Base-by-base conservation (phyloP, 1,284 basidiomycete species). In the Malassezia dermatis region DNA sequence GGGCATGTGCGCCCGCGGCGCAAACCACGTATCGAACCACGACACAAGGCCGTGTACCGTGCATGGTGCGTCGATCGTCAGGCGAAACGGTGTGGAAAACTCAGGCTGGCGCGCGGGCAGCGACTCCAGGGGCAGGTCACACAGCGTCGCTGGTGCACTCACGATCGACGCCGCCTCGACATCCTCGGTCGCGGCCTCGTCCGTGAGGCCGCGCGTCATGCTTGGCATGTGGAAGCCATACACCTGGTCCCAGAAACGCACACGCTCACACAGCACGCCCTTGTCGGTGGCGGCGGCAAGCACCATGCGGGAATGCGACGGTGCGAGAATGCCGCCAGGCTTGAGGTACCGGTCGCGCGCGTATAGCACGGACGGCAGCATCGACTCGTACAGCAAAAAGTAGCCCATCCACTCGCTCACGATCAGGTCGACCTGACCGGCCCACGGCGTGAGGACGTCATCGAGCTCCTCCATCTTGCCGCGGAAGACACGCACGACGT, bases 341-440 rank as follows among this genome's bases (percentile, higher is more conserved):
- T 83, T 81, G 12, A 96, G 79, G 77, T 89, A 95, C 15, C 84
- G 81, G 72, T 94, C 88, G 23, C 90, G 81, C 0, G 91, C 91
- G 53, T 79, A 78, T 10, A 98, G 78, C 6, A 96, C 93, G 0
- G 89, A 94, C 74, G 95, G 91, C 23, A 96, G 81, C 93, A 96
- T 96, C 42, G 86, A 88, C 76, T 98, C 93, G 76, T 96, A 96
- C 21, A 94, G 80, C 23, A 75, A 61, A 39, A 68, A 73, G 60
- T 69, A 75, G 53, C 62, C 69, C 93, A 96, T 96, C 93, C 93
- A 98, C 76, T 98, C 93, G 27, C 87, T 90, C 47, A 96, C 80
- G 71, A 98, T 89, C 48, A 96, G 81, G 73, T 96, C 91, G 31
- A 96, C 90, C 47, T 87, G 80, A 3, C 66, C 69, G 13, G 82